Conservation (phyloP, 1,284 basidiomycete species). For the Microbotryum intermedium region DNA sequence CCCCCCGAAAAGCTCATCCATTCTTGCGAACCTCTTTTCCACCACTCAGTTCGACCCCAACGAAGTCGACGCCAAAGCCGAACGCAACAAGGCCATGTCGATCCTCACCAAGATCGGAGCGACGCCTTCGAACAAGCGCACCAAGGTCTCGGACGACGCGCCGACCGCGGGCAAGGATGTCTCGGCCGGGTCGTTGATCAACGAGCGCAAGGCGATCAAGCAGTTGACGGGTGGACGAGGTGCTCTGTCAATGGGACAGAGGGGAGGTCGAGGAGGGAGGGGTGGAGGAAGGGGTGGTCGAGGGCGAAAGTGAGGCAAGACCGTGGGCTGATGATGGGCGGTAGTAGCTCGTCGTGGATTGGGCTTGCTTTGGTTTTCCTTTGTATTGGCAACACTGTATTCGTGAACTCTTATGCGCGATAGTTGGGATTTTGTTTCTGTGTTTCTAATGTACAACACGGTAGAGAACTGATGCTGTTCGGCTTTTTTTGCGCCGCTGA, state of each 20-base stretch:
- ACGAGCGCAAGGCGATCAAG: slow-evolving; percentile 72
- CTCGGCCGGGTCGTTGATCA: slow-evolving; percentile 52
- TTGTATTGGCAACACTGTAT: not conserved
- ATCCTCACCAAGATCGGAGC: slow-evolving; percentile 69
- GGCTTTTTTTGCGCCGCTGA: no score
- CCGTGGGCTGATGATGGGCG: not conserved
- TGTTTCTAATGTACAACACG: not conserved
- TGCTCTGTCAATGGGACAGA: slow-evolving; percentile 4
- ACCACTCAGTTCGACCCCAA: slow-evolving; percentile 63
- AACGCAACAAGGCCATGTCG: slow-evolving; percentile 64
- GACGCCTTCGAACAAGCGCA: slow-evolving; percentile 53
- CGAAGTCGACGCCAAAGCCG: slow-evolving; percentile 55
- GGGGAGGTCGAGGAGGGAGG: slow-evolving; percentile 18
- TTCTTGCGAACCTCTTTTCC: slow-evolving; percentile 16
- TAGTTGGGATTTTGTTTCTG: not conserved
- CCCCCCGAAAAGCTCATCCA: not conserved
- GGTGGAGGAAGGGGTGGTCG: not conserved
- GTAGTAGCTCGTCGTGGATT: not conserved
- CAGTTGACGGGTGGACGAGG: slow-evolving; percentile 23
- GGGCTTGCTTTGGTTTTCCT: not conserved
- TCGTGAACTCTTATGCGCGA: not conserved
- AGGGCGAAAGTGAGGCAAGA: not conserved
- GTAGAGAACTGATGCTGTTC: not conserved
- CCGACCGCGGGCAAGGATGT: slow-evolving; percentile 45
- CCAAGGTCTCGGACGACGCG: slow-evolving; percentile 38